phyloP scores from a whole-genome alignment of 352 stramenopile genomes.

The Globisporangium nodosum region DNA sequence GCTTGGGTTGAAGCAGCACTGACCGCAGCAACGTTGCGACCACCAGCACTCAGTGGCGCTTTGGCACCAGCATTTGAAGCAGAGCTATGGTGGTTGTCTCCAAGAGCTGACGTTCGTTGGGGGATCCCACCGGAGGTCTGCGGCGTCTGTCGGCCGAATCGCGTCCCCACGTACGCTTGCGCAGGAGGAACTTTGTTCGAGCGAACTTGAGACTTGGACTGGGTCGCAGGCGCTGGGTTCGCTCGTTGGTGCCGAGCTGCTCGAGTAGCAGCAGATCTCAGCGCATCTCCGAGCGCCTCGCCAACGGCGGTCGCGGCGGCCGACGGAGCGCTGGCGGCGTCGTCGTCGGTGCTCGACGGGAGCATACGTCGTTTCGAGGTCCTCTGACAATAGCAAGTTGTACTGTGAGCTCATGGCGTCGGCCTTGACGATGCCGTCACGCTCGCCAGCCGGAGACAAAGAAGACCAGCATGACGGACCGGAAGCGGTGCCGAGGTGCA shows the following conservation, averaged over 20 bases:
- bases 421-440: too few species aligned
- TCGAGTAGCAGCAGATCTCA: background rate
- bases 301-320: constrained; percentile 31
- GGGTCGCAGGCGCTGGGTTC: background rate
- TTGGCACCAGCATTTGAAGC: background rate
- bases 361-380: too few species aligned
- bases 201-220: background rate
- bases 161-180: background rate
- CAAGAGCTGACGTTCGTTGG: background rate
- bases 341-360: too few species aligned
- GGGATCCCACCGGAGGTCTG: background rate
- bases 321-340: background rate
- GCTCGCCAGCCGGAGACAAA: too few species aligned
- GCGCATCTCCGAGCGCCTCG: constrained; percentile 26
- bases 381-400: too few species aligned
- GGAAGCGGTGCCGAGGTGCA: background rate
- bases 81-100: background rate
- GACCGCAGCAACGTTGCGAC: background rate
- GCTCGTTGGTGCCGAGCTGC: constrained; percentile 1
- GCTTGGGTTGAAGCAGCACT: background rate
- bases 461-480: background rate
- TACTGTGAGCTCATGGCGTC: background rate
- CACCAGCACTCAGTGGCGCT: background rate
- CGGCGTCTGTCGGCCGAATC: background rate
- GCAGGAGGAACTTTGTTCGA: background rate